Evolutionary conservation across 768 basidiomycete genomes (phyloP), one percentile per base, ranked within the genome.

Genomic region (Tricholoma sp.): DNA sequence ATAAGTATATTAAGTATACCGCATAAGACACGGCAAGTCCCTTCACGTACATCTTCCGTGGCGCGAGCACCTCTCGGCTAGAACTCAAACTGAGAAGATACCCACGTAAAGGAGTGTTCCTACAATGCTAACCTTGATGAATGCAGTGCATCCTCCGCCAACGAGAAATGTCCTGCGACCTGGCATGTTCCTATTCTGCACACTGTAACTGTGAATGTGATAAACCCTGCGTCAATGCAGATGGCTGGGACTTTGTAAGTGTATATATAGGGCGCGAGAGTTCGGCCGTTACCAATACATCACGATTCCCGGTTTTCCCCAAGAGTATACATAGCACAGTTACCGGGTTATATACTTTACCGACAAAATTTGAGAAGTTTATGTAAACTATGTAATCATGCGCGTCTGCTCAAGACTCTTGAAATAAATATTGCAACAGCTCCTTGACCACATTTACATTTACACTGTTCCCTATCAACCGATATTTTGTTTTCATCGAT

Each of bases 381-480:
- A n/a, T n/a, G n/a, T n/a, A 24, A 24, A 24, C 24, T 24, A 4
- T 24, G 2, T 24, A n/a, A n/a, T n/a, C n/a, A 24, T 24, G 24
- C 4, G 24, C 4, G 24, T 24, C 24, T 24, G 24, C 24, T 24
- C 24, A 24, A 24, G 24, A 24, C 24, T 24, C 24, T 24, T 70
- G 74, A 56, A 82, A 81, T 42, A 91, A 69, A 68, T 85, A 87
- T 39, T 75, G 67, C 41, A 91, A 77, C 52, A 91, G 72, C 57
- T 75, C 71, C 51, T 78, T 75, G 0, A 92, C 84, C 10, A 91
- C 89, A 55, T 74, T 74, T 6, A 91, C 88, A 67, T 92, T 92
- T 7, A 92, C 83, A 55, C 89, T 91, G 67, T 92, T 93, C 15
- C 91, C 91, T 54, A 92, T 85, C 29, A 91, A 72, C 48, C 82